Percentiles rank a stretch among this genome's conserved stretches.
These are phyloP conservation scores for Aspergillus avenaceus DNA, from an alignment of 495 filamentous ascomycete genomes.

Conservation along the genomic window DNA sequence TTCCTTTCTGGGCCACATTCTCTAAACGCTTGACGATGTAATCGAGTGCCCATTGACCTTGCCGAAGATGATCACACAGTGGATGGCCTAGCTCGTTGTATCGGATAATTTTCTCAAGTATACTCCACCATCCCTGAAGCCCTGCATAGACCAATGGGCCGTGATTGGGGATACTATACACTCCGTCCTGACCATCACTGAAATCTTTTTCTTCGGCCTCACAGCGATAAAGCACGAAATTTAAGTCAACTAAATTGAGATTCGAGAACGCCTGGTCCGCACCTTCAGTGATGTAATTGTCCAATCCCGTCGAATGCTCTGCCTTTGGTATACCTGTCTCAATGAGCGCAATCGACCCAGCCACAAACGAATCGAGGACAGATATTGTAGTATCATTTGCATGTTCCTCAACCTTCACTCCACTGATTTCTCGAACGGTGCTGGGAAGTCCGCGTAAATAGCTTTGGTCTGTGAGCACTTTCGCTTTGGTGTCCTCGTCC, in stretches of 20 bases:
- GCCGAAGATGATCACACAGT: slow-evolving; percentile 83
- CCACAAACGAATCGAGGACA: slow-evolving; percentile 76
- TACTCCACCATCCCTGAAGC: slow-evolving; percentile 97
- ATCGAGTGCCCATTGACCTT: slow-evolving; percentile 93
- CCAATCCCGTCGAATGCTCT: slow-evolving; percentile 74
- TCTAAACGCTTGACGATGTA: slow-evolving; percentile 79
- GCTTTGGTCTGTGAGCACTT: slow-evolving; percentile 62
- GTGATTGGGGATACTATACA: slow-evolving; percentile 78
- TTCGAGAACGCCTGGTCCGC: slow-evolving; percentile 74
- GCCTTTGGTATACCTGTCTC: slow-evolving; percentile 90
- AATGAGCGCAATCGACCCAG: slow-evolving; percentile 90
- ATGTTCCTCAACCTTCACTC: slow-evolving; percentile 61
- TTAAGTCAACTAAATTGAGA: slow-evolving; percentile 74
- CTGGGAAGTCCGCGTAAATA: slow-evolving; percentile 77
- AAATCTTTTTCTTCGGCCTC: slow-evolving; percentile 87
- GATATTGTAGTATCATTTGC: slow-evolving; percentile 72
- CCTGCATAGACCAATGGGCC: slow-evolving; percentile 91
- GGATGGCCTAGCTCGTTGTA: slow-evolving; percentile 93
- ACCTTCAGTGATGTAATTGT: slow-evolving; percentile 76
- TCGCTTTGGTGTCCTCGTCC: slow-evolving; percentile 57
- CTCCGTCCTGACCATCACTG: slow-evolving; percentile 75
- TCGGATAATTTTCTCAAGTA: slow-evolving; percentile 76
- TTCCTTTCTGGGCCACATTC: slow-evolving; percentile 57
- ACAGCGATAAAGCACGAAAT: slow-evolving; percentile 86
- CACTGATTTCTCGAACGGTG: slow-evolving; percentile 66